Evolutionary conservation across 2,329 filamentous ascomycete genomes (phyloP), one percentile per base, ranked within the genome.

Genomic region (Alternaria viburni): DNA sequence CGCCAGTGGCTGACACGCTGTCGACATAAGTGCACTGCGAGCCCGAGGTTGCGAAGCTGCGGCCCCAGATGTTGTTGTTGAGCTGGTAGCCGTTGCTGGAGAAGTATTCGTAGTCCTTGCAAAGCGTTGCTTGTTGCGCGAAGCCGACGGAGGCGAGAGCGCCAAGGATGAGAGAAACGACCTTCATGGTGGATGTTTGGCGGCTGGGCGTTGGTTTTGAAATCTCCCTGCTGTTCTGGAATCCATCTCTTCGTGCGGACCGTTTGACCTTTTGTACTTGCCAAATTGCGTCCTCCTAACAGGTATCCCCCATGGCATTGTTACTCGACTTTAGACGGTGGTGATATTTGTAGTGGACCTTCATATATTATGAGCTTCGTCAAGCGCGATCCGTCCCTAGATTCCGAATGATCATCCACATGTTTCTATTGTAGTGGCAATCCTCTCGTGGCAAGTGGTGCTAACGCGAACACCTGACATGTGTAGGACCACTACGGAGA

Each of bases 1-100:
- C 63, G 43, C 67, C 67, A 11, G 63, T 62, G 19, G 49, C 30
- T 12, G 66, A 66, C 6, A 66, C 64, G 43, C 67, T 68, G 4
- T 71, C 46, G 36, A 69, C 65, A 19, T 68, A 70, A 19, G 69
- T 72, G 61, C 72, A 74, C 44, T 73, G 70, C 5, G 46, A 61
- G 8, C 64, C 56, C 41, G 64, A 59, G 11, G 52, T 68, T 5
- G 67, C 67, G n/a, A 62, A 54, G 25, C 61, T 57, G 55, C 63
- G 62, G 51, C 70, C 71, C 71, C 70, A 74, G 47, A 68, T 62
- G 65, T 74, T 73, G 69, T 73, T 74, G 65, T 69, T 66, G 41
- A 73, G 62, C 46, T 71, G 61, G 46, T 73, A 74, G 15, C 71
- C 69, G 49, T 69, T 71, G 59, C 67, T 61, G 3, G 66, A 54